phyloP scores from a whole-genome alignment of 192 early-diverging fungal genomes.

The Backusella sp. region DNA sequence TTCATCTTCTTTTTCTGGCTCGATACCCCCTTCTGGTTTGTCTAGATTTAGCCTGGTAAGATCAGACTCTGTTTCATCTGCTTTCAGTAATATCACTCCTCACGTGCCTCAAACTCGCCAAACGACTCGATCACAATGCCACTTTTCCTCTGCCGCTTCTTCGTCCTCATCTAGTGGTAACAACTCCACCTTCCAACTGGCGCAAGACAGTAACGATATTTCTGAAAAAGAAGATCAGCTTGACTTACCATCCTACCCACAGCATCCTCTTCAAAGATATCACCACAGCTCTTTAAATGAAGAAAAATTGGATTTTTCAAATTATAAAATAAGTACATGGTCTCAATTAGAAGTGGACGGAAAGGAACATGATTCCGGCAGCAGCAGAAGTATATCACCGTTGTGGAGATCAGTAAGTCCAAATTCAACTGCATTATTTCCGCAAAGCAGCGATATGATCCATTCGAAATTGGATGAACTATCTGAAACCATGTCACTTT shows the following conservation, averaged over 20 bases:
- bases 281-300: not conserved
- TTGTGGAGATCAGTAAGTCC: slow-evolving; percentile 13
- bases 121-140: slow-evolving; percentile 8
- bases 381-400: not conserved
- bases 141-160: not conserved
- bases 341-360: not conserved
- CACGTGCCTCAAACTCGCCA: slow-evolving; percentile 4
- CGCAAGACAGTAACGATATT: not conserved
- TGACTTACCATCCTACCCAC: not conserved
- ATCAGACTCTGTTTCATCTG: not conserved
- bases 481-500: slow-evolving; percentile 19
- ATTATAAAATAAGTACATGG: not conserved
- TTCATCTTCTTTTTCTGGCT: not conserved
- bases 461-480: slow-evolving; percentile 28
- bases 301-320: not conserved
- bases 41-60: slow-evolving; percentile 7
- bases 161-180: not conserved
- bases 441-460: slow-evolving; percentile 21
- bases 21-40: not conserved
- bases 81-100: not conserved
- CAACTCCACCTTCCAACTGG: not conserved
- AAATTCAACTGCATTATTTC: slow-evolving; percentile 23
- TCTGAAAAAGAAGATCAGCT: slow-evolving; percentile 1
- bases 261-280: not conserved
- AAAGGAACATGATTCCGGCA: not conserved